Evolutionary conservation across 2,329 filamentous ascomycete species (phyloP).

Genomic region (Pyrenochaeta sp.): DNA sequence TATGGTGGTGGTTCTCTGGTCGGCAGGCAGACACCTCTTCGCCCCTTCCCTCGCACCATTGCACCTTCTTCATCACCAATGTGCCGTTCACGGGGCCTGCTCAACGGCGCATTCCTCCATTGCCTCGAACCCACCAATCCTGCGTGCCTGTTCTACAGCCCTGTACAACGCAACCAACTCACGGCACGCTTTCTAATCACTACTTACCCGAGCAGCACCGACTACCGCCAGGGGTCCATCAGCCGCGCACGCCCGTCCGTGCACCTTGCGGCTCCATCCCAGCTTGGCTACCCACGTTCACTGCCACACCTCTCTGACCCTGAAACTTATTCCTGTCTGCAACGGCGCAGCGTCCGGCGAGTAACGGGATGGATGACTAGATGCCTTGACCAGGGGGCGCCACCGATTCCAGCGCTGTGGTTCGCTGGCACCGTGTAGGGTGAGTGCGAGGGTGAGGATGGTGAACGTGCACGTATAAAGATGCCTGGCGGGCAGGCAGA

Average conservation of each 20-base stretch:
- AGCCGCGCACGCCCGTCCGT: slow-evolving; percentile 17
- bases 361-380: slow-evolving; percentile 37
- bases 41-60: background rate
- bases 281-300: slow-evolving; percentile 17
- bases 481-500: slow-evolving; percentile 37
- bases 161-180: background rate
- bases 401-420: slow-evolving; percentile 21
- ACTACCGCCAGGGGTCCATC: slow-evolving; percentile 7
- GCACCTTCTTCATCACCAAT: background rate
- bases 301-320: slow-evolving; percentile 31
- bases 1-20: background rate
- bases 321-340: slow-evolving; percentile 39
- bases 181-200: background rate
- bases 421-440: slow-evolving; percentile 18
- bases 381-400: slow-evolving; percentile 33
- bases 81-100: background rate
- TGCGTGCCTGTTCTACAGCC: background rate
- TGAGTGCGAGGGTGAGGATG: background rate
- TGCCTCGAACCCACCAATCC: background rate
- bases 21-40: slow-evolving; percentile 1
- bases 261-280: slow-evolving; percentile 29
- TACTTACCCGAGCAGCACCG: background rate
- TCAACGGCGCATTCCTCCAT: background rate
- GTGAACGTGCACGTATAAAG: slow-evolving; percentile 39
- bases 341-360: slow-evolving; percentile 29